Evolutionary conservation across 1,284 basidiomycete genomes (phyloP), one percentile per base, ranked within the genome.

Genomic region (Austropuccinia psidii): DNA sequence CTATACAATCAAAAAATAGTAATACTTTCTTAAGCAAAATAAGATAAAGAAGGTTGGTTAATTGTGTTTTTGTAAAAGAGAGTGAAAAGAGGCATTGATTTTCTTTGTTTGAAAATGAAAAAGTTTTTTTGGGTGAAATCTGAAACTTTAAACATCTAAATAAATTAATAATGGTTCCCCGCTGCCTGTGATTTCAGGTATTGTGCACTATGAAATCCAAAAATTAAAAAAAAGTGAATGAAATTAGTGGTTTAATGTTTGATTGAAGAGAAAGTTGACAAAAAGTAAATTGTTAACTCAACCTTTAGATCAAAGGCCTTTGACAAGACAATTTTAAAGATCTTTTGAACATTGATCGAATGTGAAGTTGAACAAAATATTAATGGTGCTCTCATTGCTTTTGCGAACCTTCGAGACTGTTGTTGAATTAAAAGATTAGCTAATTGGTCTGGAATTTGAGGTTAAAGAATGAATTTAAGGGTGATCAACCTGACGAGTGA

Each of bases 321-420:
- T 7, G 82, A 90, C 64, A 93, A 85, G 54, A 93, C 90, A 81
- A 94, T 93, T 85, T 97, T 96, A 88, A 97, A 97, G 78, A 98
- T 98, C 85, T 98, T 81, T 66, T 98, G 95, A 67, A 98, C 94
- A 81, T 98, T 98, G 84, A 98, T 96, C 75, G 93, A 93, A 77
- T 94, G 93, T 47, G 91, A 91, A 49, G 95, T 98, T 54, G 93
- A 97, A 83, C 93, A 98, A 83, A 98, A 98, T 82, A 98, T 95
- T 78, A 98, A 84, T 9, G 93, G 95, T 9, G 95, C 93, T 80
- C 96, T 93, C 95, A 98, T 98, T 58, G 95, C 95, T 80, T 92
- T 89, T 70, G 93, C 91, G 82, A 98, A 98, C 77, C 94, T 87
- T 81, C 94, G 93, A 47, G 93, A 93, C 89, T 91, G 78, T 39